These are phyloP conservation scores for Xylariaceae sp. DNA, from an alignment of 2,329 filamentous ascomycete genomes.

Conservation along the genomic window DNA sequence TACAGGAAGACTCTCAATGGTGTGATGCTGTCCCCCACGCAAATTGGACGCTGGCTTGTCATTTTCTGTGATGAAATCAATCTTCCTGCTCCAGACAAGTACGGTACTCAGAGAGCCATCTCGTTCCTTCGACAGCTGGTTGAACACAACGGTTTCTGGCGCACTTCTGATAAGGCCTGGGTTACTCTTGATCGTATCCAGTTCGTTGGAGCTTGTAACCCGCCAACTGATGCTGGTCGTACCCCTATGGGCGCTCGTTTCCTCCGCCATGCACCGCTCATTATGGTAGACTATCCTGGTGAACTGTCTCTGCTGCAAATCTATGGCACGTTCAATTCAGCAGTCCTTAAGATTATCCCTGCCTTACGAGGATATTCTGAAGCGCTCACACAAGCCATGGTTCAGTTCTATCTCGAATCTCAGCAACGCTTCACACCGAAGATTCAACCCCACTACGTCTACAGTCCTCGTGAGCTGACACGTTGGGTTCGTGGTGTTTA, in stretches of 20 bases:
- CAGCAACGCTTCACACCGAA: slow-evolving; percentile 91
- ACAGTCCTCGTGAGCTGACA: slow-evolving; percentile 96
- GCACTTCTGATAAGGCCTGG: slow-evolving; percentile 95
- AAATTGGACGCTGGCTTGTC: slow-evolving; percentile 96
- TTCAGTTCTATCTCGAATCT: slow-evolving; percentile 90
- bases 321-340: slow-evolving; percentile 96
- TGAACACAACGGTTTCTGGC: slow-evolving; percentile 99
- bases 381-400: slow-evolving; percentile 93
- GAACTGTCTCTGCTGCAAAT: slow-evolving; percentile 93
- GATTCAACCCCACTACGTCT: slow-evolving; percentile 98
- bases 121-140: slow-evolving; percentile 96
- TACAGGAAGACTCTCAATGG: slow-evolving; percentile 98
- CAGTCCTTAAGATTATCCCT: slow-evolving; percentile 93
- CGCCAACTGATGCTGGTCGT: slow-evolving; percentile 92
- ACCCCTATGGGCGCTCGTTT: slow-evolving; percentile 91
- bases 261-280: slow-evolving; percentile 90
- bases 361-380: slow-evolving; percentile 93
- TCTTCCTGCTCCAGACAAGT: slow-evolving; percentile 92
- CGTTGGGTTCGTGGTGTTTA: slow-evolving; percentile 97
- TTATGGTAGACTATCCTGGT: slow-evolving; percentile 99
- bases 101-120: slow-evolving; percentile 94
- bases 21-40: slow-evolving; percentile 89
- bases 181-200: slow-evolving; percentile 96
- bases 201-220: slow-evolving; percentile 98
- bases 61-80: slow-evolving; percentile 99